Conservation (phyloP, 1,284 basidiomycete genomes). For the Trametes versicolor region DNA sequence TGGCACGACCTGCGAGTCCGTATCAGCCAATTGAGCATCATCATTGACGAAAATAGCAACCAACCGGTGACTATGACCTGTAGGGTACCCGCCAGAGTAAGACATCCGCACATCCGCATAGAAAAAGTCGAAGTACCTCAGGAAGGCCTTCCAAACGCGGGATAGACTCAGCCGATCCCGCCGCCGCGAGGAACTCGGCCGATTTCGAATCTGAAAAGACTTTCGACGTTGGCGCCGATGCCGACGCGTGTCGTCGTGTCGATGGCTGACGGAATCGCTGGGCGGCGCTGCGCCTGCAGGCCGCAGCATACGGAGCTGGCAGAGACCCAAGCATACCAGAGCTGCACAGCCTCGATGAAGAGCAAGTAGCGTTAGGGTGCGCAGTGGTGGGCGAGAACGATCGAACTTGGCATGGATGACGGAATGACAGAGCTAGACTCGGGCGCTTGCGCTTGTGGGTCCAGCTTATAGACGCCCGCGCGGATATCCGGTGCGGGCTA, state of each 20-base stretch:
- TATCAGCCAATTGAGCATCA: background rate
- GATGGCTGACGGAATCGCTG: background rate
- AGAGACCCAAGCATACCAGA: background rate
- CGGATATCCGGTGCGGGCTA: background rate
- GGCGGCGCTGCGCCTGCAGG: background rate
- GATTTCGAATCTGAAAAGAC: slow-evolving; percentile 50
- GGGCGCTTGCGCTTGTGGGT: slow-evolving; percentile 12
- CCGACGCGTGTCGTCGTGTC: slow-evolving; percentile 23
- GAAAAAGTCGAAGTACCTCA: slow-evolving; percentile 50
- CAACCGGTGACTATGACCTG: slow-evolving; percentile 48
- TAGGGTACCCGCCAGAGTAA: background rate
- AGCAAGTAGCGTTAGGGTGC: background rate
- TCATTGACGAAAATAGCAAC: background rate
- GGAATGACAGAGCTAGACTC: background rate
- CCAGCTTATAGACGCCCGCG: slow-evolving; percentile 4
- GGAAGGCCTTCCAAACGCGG: slow-evolving; percentile 58
- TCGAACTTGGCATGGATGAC: slow-evolving; percentile 1
- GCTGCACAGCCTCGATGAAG: background rate
- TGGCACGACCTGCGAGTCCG: slow-evolving; percentile 55
- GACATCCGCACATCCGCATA: background rate
- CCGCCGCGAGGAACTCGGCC: slow-evolving; percentile 59
- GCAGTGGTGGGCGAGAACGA: background rate
- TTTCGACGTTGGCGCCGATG: slow-evolving; percentile 9
- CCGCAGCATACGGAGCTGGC: background rate
- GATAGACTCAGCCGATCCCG: slow-evolving; percentile 50